phyloP scores from a whole-genome alignment of 1,139 yeast genomes.

The Hyphopichia khmerensis region DNA sequence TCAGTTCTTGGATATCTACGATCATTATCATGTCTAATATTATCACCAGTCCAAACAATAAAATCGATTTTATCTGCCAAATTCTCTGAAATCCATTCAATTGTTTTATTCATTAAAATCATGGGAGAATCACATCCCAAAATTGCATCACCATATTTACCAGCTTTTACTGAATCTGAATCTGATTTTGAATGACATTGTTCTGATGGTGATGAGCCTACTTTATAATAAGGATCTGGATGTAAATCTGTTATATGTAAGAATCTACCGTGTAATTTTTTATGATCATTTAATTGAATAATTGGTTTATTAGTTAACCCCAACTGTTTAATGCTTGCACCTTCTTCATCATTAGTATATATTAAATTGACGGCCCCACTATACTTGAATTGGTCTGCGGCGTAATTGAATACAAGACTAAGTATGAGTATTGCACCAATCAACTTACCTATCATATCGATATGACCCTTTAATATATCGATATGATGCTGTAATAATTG shows the following conservation, averaged over 20 bases:
- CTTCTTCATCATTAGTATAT: too few species aligned
- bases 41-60: slow-evolving; percentile 90
- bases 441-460: not conserved
- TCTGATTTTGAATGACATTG: slow-evolving; percentile 54
- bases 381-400: too few species aligned
- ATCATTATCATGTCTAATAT: slow-evolving; percentile 83
- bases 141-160: slow-evolving; percentile 73
- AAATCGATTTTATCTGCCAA: slow-evolving; percentile 76
- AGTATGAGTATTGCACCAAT: not conserved
- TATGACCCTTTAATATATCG: too few species aligned
- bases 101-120: slow-evolving; percentile 58
- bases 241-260: slow-evolving; percentile 85
- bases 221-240: slow-evolving; percentile 71
- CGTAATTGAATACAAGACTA: too few species aligned
- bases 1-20: slow-evolving; percentile 71
- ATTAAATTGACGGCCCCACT: too few species aligned
- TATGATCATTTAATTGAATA: slow-evolving; percentile 9
- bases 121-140: slow-evolving; percentile 74
- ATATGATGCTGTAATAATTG: too few species aligned
- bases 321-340: slow-evolving; percentile 9
- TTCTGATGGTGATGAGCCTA: slow-evolving; percentile 47
- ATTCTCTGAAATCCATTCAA: slow-evolving; percentile 63
- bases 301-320: slow-evolving; percentile 35
- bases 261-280: slow-evolving; percentile 63
- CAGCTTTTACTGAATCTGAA: slow-evolving; percentile 41